Evolutionary conservation across 768 basidiomycete species (phyloP), one percentile per base, ranked within the genome.

Genomic region (Auriculariales sp.): DNA sequence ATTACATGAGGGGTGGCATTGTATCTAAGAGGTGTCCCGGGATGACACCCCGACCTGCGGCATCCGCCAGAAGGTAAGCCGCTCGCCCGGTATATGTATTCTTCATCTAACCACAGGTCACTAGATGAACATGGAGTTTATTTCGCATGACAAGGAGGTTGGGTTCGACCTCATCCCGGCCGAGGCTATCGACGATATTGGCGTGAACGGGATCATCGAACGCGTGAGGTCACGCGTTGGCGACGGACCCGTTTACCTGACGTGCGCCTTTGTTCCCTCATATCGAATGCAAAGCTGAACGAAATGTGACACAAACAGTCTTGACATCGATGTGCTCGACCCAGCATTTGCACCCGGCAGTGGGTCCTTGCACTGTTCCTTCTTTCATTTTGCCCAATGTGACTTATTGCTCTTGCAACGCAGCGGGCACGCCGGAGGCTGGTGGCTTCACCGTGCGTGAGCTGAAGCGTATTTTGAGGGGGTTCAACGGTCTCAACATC

Each of bases 391-490:
- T 33, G 31, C 4, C 12, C 39, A 12, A 14, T 32, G 4, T 24
- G 49, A 25, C 34, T 45, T 14, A 52, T 44, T 34, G 32, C 47
- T 22, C 14, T 48, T 53, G 30, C 51, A 36, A 50, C 3, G n/a
- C 58, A 86, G 82, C 88, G 50, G 85, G 87, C 12, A 89, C 87
- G 1, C 87, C 87, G 12, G 87, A 90, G 61, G 71, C 81, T 2
- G 87, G 87, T 28, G 87, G 87, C 11, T 88, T 83, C 85, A 86
- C 87, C 3, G 80, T 77, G 17, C 76, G 86, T 45, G 87, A 89
- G 64, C 70, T 86, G 34, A 87, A 88, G 57, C 74, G 83, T 30
- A 83, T 88, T 56, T 70, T 89, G 47, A 76, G 88, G 52, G 87
- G 88, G 12, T 69, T 90, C 11, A 75, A 75, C 2, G 85, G 85